A percentile compares a stretch with the other conserved stretches of the same genome.
These are phyloP conservation scores for Magnusiomyces suaveolens DNA, from an alignment of 1,139 yeast species.

Conservation along the genomic window DNA sequence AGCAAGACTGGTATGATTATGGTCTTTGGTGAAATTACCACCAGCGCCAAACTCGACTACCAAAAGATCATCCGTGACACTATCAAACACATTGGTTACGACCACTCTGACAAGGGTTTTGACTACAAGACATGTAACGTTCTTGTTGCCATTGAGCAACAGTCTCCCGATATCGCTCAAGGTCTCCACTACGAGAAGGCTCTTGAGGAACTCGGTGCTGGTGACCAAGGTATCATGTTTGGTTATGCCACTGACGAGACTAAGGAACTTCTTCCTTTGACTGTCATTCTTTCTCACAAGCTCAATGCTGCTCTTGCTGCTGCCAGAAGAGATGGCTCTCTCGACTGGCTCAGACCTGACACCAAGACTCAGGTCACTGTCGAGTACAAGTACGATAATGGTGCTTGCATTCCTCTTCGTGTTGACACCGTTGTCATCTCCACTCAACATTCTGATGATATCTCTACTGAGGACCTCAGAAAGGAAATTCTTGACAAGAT, in stretches of 20 bases:
- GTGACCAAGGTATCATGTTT: slow-evolving; percentile 99
- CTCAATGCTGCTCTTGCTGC: slow-evolving; percentile 93
- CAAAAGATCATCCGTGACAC: slow-evolving; percentile 97
- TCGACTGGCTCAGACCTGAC: slow-evolving; percentile 97
- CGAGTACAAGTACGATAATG: slow-evolving; percentile 86
- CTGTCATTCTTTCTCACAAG: slow-evolving; percentile 88
- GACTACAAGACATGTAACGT: slow-evolving; percentile 99
- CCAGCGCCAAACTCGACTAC: slow-evolving; percentile 89
- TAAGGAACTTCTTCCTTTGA: slow-evolving; percentile 92
- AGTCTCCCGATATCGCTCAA: slow-evolving; percentile 98
- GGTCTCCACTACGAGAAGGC: slow-evolving; percentile 97
- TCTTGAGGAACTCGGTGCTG: slow-evolving; percentile 96
- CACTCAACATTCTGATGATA: slow-evolving; percentile 94
- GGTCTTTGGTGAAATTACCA: slow-evolving; percentile 99
- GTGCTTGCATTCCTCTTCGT: slow-evolving; percentile 91
- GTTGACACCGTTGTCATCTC: slow-evolving; percentile 97
- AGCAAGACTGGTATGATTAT: slow-evolving; percentile 98
- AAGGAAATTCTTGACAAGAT: slow-evolving; percentile 64
- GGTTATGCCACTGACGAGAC: slow-evolving; percentile 99
- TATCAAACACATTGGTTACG: slow-evolving; percentile 97
- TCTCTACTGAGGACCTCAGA: slow-evolving; percentile 88
- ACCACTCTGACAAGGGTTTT: slow-evolving; percentile 89
- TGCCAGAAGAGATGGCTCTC: slow-evolving; percentile 92
- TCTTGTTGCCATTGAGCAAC: slow-evolving; percentile 97
- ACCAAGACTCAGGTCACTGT: slow-evolving; percentile 99